phyloP scores from a whole-genome alignment of 2,329 filamentous ascomycete genomes.

The Gaeumannomyces sp. region DNA sequence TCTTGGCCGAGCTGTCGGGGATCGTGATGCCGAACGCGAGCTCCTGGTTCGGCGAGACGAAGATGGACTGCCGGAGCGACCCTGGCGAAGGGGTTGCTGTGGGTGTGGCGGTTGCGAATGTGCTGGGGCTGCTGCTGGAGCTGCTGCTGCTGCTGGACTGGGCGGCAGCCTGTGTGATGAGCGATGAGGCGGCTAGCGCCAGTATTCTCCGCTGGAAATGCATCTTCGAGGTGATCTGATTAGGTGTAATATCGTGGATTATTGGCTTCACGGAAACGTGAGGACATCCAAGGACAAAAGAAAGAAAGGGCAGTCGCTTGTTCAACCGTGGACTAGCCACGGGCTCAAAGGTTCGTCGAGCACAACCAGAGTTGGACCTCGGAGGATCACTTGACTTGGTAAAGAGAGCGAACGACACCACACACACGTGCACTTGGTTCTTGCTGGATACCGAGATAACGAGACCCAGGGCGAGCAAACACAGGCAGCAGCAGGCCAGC shows the following conservation, averaged over 20 bases:
- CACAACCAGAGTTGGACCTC: too few relatives aligned
- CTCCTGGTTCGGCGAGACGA: conserved; percentile 35
- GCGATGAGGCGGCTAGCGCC: background rate
- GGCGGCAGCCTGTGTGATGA: background rate
- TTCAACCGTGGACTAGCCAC: too few relatives aligned
- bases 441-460: too few relatives aligned
- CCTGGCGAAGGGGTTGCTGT: background rate
- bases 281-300: background rate
- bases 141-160: background rate
- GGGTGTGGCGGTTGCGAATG: too few relatives aligned
- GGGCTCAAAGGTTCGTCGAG: too few relatives aligned
- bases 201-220: background rate
- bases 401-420: too few relatives aligned
- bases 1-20: conserved; percentile 33
- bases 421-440: too few relatives aligned
- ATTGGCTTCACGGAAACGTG: background rate
- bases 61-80: conserved; percentile 17
- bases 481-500: too few relatives aligned
- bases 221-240: background rate
- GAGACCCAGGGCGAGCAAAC: too few relatives aligned
- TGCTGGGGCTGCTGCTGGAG: background rate
- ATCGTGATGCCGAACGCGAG: conserved; percentile 46
- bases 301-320: too few relatives aligned
- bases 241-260: background rate
- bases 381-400: too few relatives aligned